Percentiles rank a stretch among this genome's conserved stretches.
Evolutionary conservation across 352 stramenopile genomes (phyloP).

Genomic region (Globisporangium iwayamae): DNA sequence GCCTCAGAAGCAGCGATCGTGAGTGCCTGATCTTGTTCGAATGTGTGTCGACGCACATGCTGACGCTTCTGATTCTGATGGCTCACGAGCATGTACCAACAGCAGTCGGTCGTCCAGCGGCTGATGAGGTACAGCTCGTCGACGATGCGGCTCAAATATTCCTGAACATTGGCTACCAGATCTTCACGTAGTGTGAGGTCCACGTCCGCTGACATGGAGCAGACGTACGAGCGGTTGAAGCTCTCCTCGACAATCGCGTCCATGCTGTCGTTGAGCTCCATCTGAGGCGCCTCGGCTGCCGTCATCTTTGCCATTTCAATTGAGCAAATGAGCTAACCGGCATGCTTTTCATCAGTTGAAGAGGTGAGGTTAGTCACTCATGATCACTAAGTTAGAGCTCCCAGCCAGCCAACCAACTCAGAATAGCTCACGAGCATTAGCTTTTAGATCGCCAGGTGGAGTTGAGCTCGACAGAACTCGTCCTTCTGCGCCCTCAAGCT

Average conservation of each 20-base stretch:
- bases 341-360: too few species aligned
- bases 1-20: background rate
- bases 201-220: conserved; percentile 29
- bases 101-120: conserved; percentile 28
- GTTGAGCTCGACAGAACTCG: conserved; percentile 21
- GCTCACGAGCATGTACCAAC: conserved; percentile 12
- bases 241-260: conserved; percentile 1
- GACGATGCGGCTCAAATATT: conserved; percentile 48
- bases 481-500: conserved; percentile 20
- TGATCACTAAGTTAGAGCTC: background rate
- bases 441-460: conserved; percentile 26
- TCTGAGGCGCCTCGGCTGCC: background rate
- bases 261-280: background rate
- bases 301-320: background rate
- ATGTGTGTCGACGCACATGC: background rate
- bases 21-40: background rate
- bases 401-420: background rate
- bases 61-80: conserved; percentile 6
- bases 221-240: conserved; percentile 24
- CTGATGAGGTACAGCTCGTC: conserved; percentile 52
- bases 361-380: background rate
- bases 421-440: background rate
- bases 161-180: conserved; percentile 32
- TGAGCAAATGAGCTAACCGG: background rate
- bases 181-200: conserved; percentile 32